Evolutionary conservation across 2,329 filamentous ascomycete species (phyloP).

Genomic region (Diaporthe amygdali): DNA sequence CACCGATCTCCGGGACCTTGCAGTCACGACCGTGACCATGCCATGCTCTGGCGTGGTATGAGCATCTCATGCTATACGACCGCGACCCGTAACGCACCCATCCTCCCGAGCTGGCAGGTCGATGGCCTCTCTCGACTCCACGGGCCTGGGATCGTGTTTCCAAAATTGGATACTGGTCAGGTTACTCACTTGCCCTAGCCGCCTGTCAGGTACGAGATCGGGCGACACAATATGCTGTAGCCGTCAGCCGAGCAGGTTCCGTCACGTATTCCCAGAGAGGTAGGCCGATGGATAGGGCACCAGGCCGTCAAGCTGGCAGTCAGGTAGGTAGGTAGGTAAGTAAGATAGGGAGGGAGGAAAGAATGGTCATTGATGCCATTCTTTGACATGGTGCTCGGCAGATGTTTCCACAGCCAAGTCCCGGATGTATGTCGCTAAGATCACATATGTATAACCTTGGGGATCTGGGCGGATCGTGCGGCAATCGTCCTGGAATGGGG

Average conservation of each 20-base stretch:
- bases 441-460: background rate
- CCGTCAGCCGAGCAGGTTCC: background rate
- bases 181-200: background rate
- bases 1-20: slow-evolving; percentile 25
- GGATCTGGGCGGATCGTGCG: slow-evolving; percentile 4
- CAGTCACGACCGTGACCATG: slow-evolving; percentile 21
- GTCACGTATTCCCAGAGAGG: background rate
- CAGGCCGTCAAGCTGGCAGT: too few species aligned
- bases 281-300: background rate
- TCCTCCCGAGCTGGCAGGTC: background rate
- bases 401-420: background rate
- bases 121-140: too few species aligned
- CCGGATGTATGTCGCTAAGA: background rate
- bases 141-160: too few species aligned
- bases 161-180: background rate
- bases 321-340: background rate
- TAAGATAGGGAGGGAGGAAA: background rate
- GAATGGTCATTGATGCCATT: background rate
- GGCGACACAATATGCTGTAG: slow-evolving; percentile 6
- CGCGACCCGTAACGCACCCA: background rate
- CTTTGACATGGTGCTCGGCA: background rate
- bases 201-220: slow-evolving; percentile 10
- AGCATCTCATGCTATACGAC: background rate
- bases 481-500: slow-evolving; percentile 1
- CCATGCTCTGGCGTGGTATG: background rate